Base-by-base conservation (phyloP, 768 basidiomycete species). In the Dioszegia hungarica region DNA sequence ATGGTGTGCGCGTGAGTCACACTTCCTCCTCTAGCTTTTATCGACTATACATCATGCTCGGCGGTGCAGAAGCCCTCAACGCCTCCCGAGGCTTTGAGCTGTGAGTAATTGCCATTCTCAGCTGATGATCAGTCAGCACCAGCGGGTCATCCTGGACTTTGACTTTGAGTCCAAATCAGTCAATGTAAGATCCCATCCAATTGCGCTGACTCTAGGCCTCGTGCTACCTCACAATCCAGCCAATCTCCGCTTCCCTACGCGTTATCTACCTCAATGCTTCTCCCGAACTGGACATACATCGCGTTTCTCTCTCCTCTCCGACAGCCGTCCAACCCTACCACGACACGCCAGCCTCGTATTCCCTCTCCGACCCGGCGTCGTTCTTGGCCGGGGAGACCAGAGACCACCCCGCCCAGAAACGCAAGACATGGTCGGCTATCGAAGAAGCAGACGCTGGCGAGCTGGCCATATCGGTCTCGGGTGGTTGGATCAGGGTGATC, bases 381-480 rank as follows among this genome's bases (percentile, higher is more conserved):
- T 85, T 86, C 62, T 80, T 84, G 11, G 50, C 56, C 15, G 81
- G 82, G 63, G 90, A 95, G 73, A 86, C 88, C 57, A 89, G 92
- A 68, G 82, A 84, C 53, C 91, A 94, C 77, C 89, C 91, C 5
- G 95, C 95, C 72, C 80, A 93, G 57, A 98, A 95, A 80, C 82
- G 95, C 57, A 87, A 86, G 78, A 76, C 95, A 37, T 98, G 92
- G 79, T 84, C 90, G 0, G 90, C 94, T 0, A 80, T 92, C 49
- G 84, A 90, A 59, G 95, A 98, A 69, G 83, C 85, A 39, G 91
- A 94, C 63, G 91, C 97, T 74, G 95, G 94, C 56, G 95, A 98
- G 76, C 74, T 99, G 29, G 90, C 90, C 5, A 90, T 99, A 66
- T 83, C 86, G 11, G 84, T 98, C n/a, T 67, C 72, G 19, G 73